phyloP scores from a whole-genome alignment of 2,329 filamentous ascomycete genomes.

The Xylariomycetidae sp. region DNA sequence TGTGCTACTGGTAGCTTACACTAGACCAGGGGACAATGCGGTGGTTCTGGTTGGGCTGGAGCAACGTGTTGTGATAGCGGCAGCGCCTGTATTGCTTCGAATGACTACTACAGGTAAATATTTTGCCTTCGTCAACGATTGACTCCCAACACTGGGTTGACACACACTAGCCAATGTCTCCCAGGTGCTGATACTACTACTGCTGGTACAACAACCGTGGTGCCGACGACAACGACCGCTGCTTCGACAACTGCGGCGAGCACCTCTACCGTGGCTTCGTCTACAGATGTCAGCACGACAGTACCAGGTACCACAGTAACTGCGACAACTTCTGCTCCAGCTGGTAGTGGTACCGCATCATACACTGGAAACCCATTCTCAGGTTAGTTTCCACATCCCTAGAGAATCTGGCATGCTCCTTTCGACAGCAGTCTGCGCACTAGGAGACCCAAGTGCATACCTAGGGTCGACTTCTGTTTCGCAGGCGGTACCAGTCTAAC shows the following conservation, averaged over 20 bases:
- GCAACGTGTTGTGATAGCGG: constrained; percentile 40
- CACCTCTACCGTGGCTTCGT: constrained; percentile 3
- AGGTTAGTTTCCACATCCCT: too few species aligned
- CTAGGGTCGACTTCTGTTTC: too few species aligned
- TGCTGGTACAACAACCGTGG: constrained; percentile 11
- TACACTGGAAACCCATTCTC: constrained; percentile 53
- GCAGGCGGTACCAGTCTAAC: too few species aligned
- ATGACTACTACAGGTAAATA: constrained; percentile 19
- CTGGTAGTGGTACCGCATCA: constrained; percentile 31
- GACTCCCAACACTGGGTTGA: neutral
- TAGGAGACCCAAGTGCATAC: too few species aligned
- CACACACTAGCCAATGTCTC: constrained; percentile 13
- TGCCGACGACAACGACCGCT: constrained; percentile 24
- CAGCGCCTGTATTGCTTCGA: constrained; percentile 27
- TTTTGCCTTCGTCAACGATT: neutral
- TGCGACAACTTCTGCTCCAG: constrained; percentile 18
- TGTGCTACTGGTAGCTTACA: constrained; percentile 5
- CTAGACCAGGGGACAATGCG: constrained; percentile 33
- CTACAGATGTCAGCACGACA: too few species aligned
- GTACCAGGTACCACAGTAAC: constrained; percentile 15
- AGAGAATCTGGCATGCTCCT: too few species aligned
- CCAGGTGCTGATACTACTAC: constrained; percentile 10
- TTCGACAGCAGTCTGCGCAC: too few species aligned
- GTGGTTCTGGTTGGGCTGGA: constrained; percentile 39
- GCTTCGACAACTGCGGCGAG: constrained; percentile 18